phyloP scores from a whole-genome alignment of 768 basidiomycete species.

The Hericium coralloides region DNA sequence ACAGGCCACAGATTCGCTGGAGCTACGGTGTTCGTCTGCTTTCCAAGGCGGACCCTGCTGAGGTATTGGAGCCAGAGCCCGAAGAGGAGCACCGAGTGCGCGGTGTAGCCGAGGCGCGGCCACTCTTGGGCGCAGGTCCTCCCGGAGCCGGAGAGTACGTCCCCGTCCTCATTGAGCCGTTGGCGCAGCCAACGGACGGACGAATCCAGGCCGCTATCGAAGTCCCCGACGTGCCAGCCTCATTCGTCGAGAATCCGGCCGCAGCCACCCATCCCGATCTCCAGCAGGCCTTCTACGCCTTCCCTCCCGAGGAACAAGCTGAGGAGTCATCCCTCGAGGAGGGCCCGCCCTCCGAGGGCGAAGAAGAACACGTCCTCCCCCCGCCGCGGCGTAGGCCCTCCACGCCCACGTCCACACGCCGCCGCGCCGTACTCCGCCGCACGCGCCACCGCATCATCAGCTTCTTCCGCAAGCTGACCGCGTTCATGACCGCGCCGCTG shows the following conservation, averaged over 20 bases:
- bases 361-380: conserved; percentile 13
- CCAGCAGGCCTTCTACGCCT: conserved; percentile 47
- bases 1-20: conserved; percentile 64
- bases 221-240: conserved; percentile 2
- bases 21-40: conserved; percentile 85
- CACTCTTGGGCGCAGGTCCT: background rate
- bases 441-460: conserved; percentile 18
- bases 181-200: background rate
- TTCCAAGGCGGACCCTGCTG: conserved; percentile 40
- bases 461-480: conserved; percentile 37
- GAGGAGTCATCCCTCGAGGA: conserved; percentile 6
- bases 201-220: background rate
- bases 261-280: conserved; percentile 20
- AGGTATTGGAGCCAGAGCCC: conserved; percentile 21
- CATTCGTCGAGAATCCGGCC: conserved; percentile 12
- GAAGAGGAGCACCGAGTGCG: background rate
- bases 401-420: conserved; percentile 18
- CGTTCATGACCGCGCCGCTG: conserved; percentile 86
- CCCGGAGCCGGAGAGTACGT: background rate
- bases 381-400: conserved; percentile 10
- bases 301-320: conserved; percentile 22
- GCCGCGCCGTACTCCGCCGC: conserved; percentile 14
- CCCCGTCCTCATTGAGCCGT: background rate
- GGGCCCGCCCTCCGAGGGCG: conserved; percentile 15
- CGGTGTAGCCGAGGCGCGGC: background rate